Evolutionary conservation across 2,329 filamentous ascomycete genomes (phyloP).

Genomic region (Meredithiella fracta): DNA sequence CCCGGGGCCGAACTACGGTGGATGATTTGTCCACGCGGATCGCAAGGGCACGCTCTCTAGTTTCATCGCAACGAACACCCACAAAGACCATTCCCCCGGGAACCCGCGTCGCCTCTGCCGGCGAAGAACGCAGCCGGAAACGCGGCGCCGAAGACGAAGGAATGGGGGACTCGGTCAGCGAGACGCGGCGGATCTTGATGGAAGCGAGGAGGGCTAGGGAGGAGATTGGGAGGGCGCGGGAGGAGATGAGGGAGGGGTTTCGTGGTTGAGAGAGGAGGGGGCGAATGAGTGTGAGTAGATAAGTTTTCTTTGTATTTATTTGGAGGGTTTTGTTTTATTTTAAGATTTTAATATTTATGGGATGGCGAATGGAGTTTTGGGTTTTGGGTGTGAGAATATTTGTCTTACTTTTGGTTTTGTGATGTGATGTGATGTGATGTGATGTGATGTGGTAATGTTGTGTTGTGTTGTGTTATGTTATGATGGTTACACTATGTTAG

Average conservation of each 20-base stretch:
- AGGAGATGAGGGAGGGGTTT: constrained; percentile 31
- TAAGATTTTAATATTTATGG: neutral
- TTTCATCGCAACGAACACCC: constrained; percentile 3
- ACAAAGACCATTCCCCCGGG: neutral
- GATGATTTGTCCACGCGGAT: constrained; percentile 14
- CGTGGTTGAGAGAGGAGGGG: constrained; percentile 31
- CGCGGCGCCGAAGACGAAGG: constrained; percentile 18
- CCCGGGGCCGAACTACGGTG: constrained; percentile 17
- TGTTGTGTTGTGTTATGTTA: no score
- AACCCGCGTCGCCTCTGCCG: neutral
- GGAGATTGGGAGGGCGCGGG: constrained; percentile 27
- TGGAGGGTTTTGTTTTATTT: neutral
- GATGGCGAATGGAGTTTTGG: constrained; percentile 1
- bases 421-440: neutral
- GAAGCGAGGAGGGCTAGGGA: constrained; percentile 25
- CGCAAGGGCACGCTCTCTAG: constrained; percentile 7
- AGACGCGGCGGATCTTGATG: constrained; percentile 25
- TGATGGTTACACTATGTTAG: no score
- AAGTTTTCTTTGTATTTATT: neutral
- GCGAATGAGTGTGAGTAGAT: constrained; percentile 18
- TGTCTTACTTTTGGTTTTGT: neutral
- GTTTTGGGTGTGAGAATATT: neutral
- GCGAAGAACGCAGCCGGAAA: constrained; percentile 22
- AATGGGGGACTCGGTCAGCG: constrained; percentile 12
- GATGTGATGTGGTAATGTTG: no score